A percentile compares a stretch with the other conserved stretches of the same genome.
phyloP scores from a whole-genome alignment of 257 asterid genomes.

The Nicotiana noctiflora region DNA sequence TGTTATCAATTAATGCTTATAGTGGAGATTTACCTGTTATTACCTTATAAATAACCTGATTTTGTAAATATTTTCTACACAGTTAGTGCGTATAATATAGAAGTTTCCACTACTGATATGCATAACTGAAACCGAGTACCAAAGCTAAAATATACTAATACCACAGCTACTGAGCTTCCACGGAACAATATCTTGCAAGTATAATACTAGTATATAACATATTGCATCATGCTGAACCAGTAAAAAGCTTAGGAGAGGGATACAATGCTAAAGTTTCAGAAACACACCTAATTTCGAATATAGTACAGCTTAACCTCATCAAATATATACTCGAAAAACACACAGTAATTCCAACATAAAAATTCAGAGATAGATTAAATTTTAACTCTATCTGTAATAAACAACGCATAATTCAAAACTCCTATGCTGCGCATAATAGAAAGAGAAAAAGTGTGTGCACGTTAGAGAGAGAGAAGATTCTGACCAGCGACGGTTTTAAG shows the following conservation, averaged over 20 bases:
- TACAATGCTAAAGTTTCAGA: not conserved
- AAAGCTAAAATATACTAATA: not conserved
- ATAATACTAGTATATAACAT: not conserved
- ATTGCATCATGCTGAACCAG: not conserved
- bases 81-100: too few species aligned
- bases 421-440: not conserved
- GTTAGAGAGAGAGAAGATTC: not conserved
- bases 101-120: not conserved
- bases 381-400: not conserved
- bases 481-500: constrained; percentile 35
- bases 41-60: too few species aligned
- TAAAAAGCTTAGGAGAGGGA: not conserved
- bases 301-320: not conserved
- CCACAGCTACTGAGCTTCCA: not conserved
- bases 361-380: not conserved
- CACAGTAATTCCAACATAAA: not conserved
- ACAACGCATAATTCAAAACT: not conserved
- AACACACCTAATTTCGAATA: not conserved
- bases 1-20: too few species aligned
- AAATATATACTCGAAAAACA: not conserved
- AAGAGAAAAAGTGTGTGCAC: not conserved
- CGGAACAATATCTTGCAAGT: not conserved
- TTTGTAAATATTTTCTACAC: too few species aligned
- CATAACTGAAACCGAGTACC: not conserved
- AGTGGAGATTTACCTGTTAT: too few species aligned